Evolutionary conservation across 78 protist species (phyloP).

Genomic region (Dictyostelium firmibasis): DNA sequence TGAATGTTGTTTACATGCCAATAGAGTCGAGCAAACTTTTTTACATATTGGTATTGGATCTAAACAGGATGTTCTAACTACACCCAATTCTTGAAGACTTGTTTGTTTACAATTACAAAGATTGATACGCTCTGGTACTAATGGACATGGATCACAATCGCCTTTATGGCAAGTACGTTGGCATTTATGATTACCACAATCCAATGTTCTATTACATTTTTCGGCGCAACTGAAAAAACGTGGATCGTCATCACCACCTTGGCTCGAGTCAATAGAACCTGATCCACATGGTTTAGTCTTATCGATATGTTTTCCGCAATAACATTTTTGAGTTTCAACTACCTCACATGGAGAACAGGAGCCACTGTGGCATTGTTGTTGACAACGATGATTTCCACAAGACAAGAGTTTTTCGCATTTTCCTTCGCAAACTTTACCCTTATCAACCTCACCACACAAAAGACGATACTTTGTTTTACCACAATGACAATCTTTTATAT

Average conservation of each 20-base stretch:
- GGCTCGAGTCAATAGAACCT: neutral
- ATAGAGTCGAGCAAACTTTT: conserved; percentile 13
- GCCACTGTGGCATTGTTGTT: conserved; percentile 66
- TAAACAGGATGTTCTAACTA: conserved; percentile 22
- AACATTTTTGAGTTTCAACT: conserved; percentile 64
- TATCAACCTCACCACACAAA: conserved; percentile 75
- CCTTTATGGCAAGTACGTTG: conserved; percentile 62
- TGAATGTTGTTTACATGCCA: conserved; percentile 71
- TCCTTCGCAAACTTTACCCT: conserved; percentile 34
- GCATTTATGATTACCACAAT: conserved; percentile 66
- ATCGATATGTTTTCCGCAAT: conserved; percentile 54
- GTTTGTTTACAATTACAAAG: conserved; percentile 45
- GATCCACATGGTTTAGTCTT: conserved; percentile 42
- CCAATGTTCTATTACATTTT: conserved; percentile 20
- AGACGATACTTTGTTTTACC: conserved; percentile 28
- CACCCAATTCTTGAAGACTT: neutral
- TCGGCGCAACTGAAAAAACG: conserved; percentile 24
- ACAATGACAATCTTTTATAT: conserved; percentile 55
- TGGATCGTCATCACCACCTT: conserved; percentile 10
- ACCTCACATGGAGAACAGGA: conserved; percentile 69
- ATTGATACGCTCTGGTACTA: conserved; percentile 1
- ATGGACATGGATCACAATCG: conserved; percentile 66
- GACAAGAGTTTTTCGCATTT: conserved; percentile 28
- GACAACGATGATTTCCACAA: conserved; percentile 79
- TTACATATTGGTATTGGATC: conserved; percentile 78